Conservation (phyloP, 805 yeast genomes). For the Cyberlindnera lachancei region DNA sequence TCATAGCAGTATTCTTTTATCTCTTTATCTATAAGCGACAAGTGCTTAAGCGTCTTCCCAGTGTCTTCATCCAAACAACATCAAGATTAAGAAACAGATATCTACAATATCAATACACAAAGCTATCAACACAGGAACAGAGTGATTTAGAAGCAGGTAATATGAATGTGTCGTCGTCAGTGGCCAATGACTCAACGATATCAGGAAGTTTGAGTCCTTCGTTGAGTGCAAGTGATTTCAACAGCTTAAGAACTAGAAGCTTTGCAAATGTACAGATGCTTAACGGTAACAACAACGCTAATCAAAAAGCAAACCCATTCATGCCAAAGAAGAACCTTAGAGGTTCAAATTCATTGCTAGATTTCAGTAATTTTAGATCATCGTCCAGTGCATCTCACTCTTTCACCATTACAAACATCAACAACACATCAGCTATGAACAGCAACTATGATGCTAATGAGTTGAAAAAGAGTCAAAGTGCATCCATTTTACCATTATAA, state of each 20-base stretch:
- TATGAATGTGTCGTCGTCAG: slow-evolving; percentile 1
- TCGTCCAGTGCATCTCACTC: no score
- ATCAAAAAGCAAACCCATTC: no score
- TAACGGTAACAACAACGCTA: slow-evolving; percentile 4
- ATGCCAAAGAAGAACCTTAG: slow-evolving; percentile 11
- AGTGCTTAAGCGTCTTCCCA: slow-evolving; percentile 10
- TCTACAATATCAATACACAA: slow-evolving; percentile 15
- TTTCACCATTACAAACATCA: no score
- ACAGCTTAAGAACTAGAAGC: slow-evolving; percentile 18
- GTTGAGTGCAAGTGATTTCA: slow-evolving; percentile 8
- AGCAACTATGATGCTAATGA: no score
- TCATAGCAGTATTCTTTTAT: slow-evolving; percentile 4
- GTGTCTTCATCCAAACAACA: slow-evolving; percentile 8
- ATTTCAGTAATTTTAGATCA: slow-evolving; percentile 17
- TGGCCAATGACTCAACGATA: slow-evolving; percentile 2
- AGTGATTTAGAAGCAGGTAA: slow-evolving; percentile 20
- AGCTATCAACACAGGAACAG: slow-evolving; percentile 11
- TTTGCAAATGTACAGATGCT: slow-evolving; percentile 15
- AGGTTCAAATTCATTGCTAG: slow-evolving; percentile 14
- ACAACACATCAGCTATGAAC: no score
- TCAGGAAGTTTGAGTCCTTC: slow-evolving; percentile 21
- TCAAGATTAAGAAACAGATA: slow-evolving; percentile 11
- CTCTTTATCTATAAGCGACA: slow-evolving; percentile 8
- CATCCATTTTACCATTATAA: no score
- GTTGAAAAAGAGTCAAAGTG: no score